Evolutionary conservation across 2,329 filamentous ascomycete genomes (phyloP).

Genomic region (Purpureocillium lavendulum): DNA sequence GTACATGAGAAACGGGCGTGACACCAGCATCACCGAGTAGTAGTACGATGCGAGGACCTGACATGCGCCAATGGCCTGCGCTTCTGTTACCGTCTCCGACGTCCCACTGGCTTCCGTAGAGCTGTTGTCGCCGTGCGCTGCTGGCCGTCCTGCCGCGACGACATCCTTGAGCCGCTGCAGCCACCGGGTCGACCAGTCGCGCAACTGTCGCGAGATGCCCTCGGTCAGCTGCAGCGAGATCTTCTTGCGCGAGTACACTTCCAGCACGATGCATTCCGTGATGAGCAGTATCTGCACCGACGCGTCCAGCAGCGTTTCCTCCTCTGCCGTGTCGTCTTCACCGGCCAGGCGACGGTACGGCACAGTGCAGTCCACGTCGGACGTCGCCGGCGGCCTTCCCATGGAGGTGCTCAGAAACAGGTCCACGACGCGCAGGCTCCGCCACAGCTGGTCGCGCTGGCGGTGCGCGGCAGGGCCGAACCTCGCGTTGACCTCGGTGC

Average conservation of each 20-base stretch:
- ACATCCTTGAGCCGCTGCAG: conserved; percentile 33
- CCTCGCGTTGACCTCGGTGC: conserved; percentile 44
- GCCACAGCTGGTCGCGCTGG: conserved; percentile 43
- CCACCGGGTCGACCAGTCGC: conserved; percentile 43
- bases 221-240: conserved; percentile 45
- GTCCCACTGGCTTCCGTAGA: too few species aligned
- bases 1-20: conserved; percentile 47
- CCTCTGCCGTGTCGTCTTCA: conserved; percentile 28
- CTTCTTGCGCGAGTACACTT: conserved; percentile 45
- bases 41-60: conserved; percentile 46
- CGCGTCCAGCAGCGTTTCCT: conserved; percentile 34
- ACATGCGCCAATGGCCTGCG: conserved; percentile 35
- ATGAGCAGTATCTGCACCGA: conserved; percentile 45
- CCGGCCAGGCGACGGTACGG: conserved; percentile 29
- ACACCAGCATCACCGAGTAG: conserved; percentile 49
- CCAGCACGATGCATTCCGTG: conserved; percentile 38
- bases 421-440: conserved; percentile 43
- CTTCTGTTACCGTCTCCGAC: conserved; percentile 8
- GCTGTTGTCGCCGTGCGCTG: too few species aligned
- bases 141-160: conserved; percentile 13
- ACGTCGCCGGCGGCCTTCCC: conserved; percentile 44
- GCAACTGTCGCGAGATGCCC: conserved; percentile 42
- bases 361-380: conserved; percentile 46
- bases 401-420: conserved; percentile 45
- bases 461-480: conserved; percentile 35